Evolutionary conservation across 768 basidiomycete species (phyloP), one percentile per base, ranked within the genome.

Genomic region (Sporobolomyces phaffii): DNA sequence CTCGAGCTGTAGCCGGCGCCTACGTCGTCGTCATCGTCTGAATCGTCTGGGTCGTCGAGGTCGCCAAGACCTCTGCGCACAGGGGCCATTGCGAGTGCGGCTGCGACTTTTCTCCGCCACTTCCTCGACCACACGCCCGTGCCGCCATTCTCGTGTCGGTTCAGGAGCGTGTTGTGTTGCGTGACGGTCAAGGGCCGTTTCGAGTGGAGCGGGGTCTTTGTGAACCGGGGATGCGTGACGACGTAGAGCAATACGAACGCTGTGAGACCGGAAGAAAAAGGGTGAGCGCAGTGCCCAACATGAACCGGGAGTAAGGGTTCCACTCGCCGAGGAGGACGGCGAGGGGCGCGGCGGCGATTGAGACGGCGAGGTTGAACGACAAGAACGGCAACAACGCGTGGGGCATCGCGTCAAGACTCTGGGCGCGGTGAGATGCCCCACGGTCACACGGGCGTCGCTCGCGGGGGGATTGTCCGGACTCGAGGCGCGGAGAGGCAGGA

Each of bases 131-230:
- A 33, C 6, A 56, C 60, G 48, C 66, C 66, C 0, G 66, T 68
- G 13, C 66, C 66, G 8, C 66, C 66, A 29, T 68, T 68, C 44
- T 68, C 66, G 56, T 53, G 34, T 3, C 66, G 54, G 44, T 68
- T 68, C 20, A 58, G 33, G 26, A 44, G 43, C 22, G 66, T 68
- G 61, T 68, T 68, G 45, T 40, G 44, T 24, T 68, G 56, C 9
- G 61, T 63, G n/a, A 52, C 33, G 20, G 66, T 62, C 22, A 68
- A 56, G 18, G 56, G 22, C n/a, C 40, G 33, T n/a, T 22, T 57
- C 31, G 43, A 38, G 28, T 60, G 60, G 36, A 47, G 40, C 28
- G 54, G 54, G 3, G 56, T 18, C 18, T 17, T 11, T 43, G 2
- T 33, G 41, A 58, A 38, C 26, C 11, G 1, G 3, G 56, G 56